Evolutionary conservation across 2,329 filamentous ascomycete genomes (phyloP), one percentile per base, ranked within the genome.

Genomic region (Venturia carpophila): DNA sequence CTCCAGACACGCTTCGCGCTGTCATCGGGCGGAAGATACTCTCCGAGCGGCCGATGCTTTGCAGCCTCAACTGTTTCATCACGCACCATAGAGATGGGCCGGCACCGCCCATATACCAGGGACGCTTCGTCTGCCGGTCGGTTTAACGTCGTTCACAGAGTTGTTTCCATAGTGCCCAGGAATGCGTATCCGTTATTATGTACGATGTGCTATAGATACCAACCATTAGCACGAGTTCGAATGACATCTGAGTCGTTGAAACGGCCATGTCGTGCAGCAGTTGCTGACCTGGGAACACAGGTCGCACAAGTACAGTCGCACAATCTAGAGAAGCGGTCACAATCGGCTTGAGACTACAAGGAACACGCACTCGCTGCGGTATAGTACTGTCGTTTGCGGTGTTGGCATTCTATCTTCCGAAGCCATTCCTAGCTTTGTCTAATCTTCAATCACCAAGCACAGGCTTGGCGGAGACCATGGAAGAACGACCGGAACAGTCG

Each of bases 1-100:
- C 49, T 56, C 49, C 49, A 56, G 24, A 11, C 49, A 56, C 27
- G 24, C 49, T 34, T 7, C 49, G 34, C 27, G 24, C 49, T 56
- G 21, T 47, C 45, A 19, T 56, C 27, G 24, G 49, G 27, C 49
- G 49, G 27, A 56, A 17, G 24, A 30, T 56, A 37, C 49, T 9
- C 24, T 37, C 49, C 49, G 49, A 2, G 24, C 24, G 17, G 13
- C 49, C 24, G 49, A 56, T 34, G 49, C 15, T 56, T 56, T 34
- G 49, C 49, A 34, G 24, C 17, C 49, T 37, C 49, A 56, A 56
- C 47, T 52, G 47, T 52, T 52, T 52, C 47, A 52, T 27, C 47
- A 52, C 47, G 47, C 15, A 52, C 47, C 47, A 52, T n/a, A 52
- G 5, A n/a, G 45, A 47, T 47, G 45, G 45, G 15, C 2, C 15